A percentile compares a stretch with the other conserved stretches of the same genome.
Evolutionary conservation across 1,284 basidiomycete genomes (phyloP).

Genomic region (Ceratobasidium sp.): DNA sequence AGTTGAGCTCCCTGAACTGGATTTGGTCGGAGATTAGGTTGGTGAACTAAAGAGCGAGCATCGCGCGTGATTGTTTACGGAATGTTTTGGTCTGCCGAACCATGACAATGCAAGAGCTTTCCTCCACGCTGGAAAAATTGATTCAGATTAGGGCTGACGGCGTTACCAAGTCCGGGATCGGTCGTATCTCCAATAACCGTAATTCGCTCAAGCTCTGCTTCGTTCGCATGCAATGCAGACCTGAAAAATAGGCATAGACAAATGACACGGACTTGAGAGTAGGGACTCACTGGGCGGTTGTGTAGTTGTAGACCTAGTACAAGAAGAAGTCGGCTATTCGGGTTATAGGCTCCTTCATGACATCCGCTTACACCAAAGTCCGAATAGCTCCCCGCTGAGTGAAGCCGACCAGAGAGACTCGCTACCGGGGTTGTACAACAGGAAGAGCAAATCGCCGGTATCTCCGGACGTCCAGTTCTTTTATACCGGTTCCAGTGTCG

Average conservation of each 20-base stretch:
- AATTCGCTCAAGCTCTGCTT: neutral
- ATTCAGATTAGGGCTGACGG: neutral
- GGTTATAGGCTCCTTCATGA: no score
- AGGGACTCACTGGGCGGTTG: neutral
- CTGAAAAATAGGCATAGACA: neutral
- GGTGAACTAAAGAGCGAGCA: constrained; percentile 27
- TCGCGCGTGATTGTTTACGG: constrained; percentile 38
- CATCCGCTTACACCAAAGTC: neutral
- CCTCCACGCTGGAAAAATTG: neutral
- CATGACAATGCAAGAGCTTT: neutral
- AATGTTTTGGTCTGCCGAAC: neutral
- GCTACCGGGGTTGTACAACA: neutral
- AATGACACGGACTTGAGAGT: neutral
- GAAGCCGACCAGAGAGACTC: neutral
- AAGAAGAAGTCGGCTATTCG: neutral
- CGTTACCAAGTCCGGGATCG: neutral
- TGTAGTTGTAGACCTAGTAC: neutral
- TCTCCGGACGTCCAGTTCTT: neutral
- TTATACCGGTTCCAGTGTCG: neutral
- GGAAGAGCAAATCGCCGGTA: neutral
- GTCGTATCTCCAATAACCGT: neutral
- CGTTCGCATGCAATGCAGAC: neutral
- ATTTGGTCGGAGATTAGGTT: neutral
- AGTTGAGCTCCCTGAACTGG: neutral
- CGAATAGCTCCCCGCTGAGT: neutral